A percentile compares a stretch with the other conserved stretches of the same genome.
phyloP scores from a whole-genome alignment of 371 early-diverging fungal genomes.

The Gilbertella persicaria region DNA sequence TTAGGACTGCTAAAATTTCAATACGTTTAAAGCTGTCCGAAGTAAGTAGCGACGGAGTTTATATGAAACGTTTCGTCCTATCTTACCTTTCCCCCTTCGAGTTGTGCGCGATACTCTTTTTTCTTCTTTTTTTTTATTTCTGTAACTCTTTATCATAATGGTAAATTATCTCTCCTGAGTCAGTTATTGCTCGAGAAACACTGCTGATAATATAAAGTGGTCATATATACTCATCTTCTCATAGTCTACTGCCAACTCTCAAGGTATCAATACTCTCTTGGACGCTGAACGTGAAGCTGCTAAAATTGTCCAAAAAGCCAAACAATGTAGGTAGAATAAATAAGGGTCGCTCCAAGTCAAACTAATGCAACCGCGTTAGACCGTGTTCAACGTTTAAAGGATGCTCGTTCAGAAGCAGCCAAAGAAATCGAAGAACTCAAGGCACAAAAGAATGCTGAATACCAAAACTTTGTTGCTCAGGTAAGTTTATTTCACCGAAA shows the following conservation, averaged over 20 bases:
- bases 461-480: slow-evolving; percentile 79
- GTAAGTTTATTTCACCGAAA: slow-evolving; percentile 40
- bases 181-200: too few species aligned
- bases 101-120: not conserved
- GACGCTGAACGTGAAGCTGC: slow-evolving; percentile 85
- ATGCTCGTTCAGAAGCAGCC: slow-evolving; percentile 90
- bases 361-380: slow-evolving; percentile 53
- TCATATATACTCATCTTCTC: too few species aligned
- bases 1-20: too few species aligned
- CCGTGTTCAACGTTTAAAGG: slow-evolving; percentile 90
- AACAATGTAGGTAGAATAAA: slow-evolving; percentile 89
- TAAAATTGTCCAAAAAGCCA: slow-evolving; percentile 91
- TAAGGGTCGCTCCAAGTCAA: too few species aligned
- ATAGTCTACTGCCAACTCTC: slow-evolving; percentile 73
- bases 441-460: slow-evolving; percentile 82
- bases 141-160: not conserved
- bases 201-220: too few species aligned
- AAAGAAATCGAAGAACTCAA: slow-evolving; percentile 92
- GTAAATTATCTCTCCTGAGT: too few species aligned
- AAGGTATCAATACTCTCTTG: slow-evolving; percentile 83
- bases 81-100: not conserved
- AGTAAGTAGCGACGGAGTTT: not conserved
- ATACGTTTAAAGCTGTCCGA: too few species aligned
- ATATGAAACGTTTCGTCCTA: not conserved
- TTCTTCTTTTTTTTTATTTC: not conserved